A percentile compares a stretch with the other conserved stretches of the same genome.
Conservation (phyloP, 768 basidiomycete genomes). For the Auriculariales sp. region DNA sequence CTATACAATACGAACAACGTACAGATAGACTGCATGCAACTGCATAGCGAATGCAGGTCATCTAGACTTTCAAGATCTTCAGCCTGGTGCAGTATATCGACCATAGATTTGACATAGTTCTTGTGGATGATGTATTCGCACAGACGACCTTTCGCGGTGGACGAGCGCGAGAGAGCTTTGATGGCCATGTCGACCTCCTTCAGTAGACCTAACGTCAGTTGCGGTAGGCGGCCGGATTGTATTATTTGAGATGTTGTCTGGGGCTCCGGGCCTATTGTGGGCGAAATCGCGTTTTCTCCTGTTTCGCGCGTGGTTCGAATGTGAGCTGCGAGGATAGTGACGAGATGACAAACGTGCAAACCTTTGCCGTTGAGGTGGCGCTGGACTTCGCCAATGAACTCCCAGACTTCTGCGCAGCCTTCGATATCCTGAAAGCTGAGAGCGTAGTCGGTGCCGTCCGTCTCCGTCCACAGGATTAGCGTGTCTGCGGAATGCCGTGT, state of each 20-base stretch:
- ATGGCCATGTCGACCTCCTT: conserved; percentile 67
- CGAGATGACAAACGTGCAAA: conserved; percentile 21
- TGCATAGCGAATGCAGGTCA: conserved; percentile 81
- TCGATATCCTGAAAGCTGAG: conserved; percentile 93
- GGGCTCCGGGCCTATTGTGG: conserved; percentile 35
- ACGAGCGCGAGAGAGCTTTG: conserved; percentile 59
- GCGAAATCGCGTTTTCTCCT: conserved; percentile 30
- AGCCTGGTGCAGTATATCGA: conserved; percentile 72
- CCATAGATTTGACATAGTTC: conserved; percentile 80
- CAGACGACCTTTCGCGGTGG: conserved; percentile 62
- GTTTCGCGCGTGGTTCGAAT: not conserved
- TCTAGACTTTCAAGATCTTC: conserved; percentile 88
- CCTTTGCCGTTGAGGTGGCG: conserved; percentile 56
- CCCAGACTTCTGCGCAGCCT: conserved; percentile 94
- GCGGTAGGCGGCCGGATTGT: conserved; percentile 58
- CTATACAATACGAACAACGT: conserved; percentile 16
- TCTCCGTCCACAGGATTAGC: conserved; percentile 97
- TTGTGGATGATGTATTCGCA: conserved; percentile 80
- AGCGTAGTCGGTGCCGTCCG: conserved; percentile 86
- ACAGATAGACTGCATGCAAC: conserved; percentile 91
- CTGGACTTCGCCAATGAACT: conserved; percentile 87
- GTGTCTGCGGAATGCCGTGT: conserved; percentile 50
- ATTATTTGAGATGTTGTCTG: conserved; percentile 51
- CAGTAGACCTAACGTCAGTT: conserved; percentile 64
- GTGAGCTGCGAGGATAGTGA: not conserved